A percentile compares a stretch with the other conserved stretches of the same genome.
These are phyloP conservation scores for Mucor velutinosus DNA, from an alignment of 371 early-diverging fungal genomes.

Conservation along the genomic window DNA sequence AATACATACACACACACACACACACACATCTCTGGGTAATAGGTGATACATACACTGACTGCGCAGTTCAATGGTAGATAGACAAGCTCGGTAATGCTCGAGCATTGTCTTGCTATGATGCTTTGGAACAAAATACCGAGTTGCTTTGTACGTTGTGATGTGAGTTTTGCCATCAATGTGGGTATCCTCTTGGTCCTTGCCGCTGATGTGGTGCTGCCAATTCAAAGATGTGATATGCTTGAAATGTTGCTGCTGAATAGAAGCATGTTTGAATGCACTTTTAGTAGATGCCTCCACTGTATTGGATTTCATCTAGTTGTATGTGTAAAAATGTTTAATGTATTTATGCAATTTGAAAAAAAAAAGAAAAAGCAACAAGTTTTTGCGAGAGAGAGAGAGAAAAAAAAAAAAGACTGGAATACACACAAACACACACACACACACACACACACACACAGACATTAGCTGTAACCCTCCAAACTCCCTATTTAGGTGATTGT, in stretches of 20 bases:
- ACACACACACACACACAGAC: too few relatives aligned
- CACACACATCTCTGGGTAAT: too few relatives aligned
- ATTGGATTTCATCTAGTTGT: background rate
- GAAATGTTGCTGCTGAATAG: background rate
- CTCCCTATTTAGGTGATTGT: too few relatives aligned
- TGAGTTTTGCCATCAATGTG: background rate
- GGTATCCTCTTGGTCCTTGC: background rate
- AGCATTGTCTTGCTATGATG: background rate
- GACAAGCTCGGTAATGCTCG: slow-evolving; percentile 1
- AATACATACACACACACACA: background rate
- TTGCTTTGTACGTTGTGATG: background rate
- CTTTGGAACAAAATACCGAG: background rate
- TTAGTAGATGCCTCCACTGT: background rate
- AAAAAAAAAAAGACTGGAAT: background rate
- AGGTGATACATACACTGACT: slow-evolving; percentile 10
- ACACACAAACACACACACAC: background rate
- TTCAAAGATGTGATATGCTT: background rate
- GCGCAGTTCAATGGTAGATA: slow-evolving; percentile 8
- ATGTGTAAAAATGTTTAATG: background rate
- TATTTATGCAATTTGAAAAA: background rate
- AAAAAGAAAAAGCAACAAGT: background rate
- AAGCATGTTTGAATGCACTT: background rate
- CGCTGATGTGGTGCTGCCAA: background rate
- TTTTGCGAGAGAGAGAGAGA: background rate
- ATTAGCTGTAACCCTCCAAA: too few relatives aligned